These are phyloP conservation scores for Ilyonectria destructans DNA, from an alignment of 2,329 filamentous ascomycete species.

Conservation along the genomic window DNA sequence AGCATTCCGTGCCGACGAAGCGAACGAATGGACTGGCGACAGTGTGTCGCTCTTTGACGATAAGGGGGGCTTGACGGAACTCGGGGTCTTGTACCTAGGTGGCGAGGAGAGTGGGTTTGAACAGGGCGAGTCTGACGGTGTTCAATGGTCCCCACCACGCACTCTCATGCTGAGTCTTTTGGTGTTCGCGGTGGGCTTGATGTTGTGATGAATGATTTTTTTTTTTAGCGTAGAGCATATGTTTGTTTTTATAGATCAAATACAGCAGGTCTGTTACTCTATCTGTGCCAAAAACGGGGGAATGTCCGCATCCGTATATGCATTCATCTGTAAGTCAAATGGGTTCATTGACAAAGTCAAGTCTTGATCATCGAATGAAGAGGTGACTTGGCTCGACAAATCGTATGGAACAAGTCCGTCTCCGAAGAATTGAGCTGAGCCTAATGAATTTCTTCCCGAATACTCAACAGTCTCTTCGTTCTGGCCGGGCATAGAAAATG, in stretches of 20 bases:
- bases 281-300: conserved; percentile 5
- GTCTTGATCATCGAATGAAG: conserved; percentile 30
- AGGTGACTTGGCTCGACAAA: conserved; percentile 11
- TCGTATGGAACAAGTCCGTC: conserved; percentile 31
- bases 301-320: conserved; percentile 32
- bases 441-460: fast-evolving
- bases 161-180: conserved; percentile 3
- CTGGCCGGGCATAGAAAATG: conserved; percentile 11
- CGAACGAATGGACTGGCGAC: conserved; percentile 59
- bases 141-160: neutral
- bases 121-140: conserved; percentile 48
- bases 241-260: neutral
- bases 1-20: conserved; percentile 56
- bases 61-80: conserved; percentile 57
- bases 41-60: conserved; percentile 56
- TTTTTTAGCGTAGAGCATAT: neutral
- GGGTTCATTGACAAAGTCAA: conserved; percentile 34
- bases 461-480: neutral
- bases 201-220: neutral
- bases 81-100: conserved; percentile 58
- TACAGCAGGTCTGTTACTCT: conserved; percentile 3
- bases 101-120: conserved; percentile 58
- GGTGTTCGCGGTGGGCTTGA: neutral
- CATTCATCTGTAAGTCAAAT: conserved; percentile 40
- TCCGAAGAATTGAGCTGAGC: neutral